Percentiles rank a stretch among this genome's conserved stretches.
Evolutionary conservation across 2,329 filamentous ascomycete genomes (phyloP).

Genomic region (Penicillium freii): DNA sequence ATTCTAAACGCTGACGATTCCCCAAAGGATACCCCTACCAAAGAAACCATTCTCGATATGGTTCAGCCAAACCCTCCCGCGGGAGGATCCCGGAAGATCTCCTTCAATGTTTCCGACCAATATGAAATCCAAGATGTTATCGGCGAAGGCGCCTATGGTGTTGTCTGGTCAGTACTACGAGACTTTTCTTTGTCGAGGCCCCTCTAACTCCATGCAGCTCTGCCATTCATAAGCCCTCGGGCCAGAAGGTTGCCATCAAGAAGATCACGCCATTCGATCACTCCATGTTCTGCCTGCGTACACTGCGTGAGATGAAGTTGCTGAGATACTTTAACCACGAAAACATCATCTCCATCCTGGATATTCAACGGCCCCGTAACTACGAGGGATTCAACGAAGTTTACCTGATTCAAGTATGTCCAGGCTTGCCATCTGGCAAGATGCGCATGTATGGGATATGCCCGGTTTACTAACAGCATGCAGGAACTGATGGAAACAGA

Average conservation of each 20-base stretch:
- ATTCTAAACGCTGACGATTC: slow-evolving; percentile 13
- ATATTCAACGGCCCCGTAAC: slow-evolving; percentile 96
- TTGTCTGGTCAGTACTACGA: slow-evolving; percentile 77
- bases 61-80: slow-evolving; percentile 48
- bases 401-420: slow-evolving; percentile 87
- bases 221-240: slow-evolving; percentile 94
- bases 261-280: slow-evolving; percentile 99
- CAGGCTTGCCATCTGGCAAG: neutral
- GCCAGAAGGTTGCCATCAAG: slow-evolving; percentile 99
- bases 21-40: slow-evolving; percentile 4
- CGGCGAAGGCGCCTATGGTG: slow-evolving; percentile 95
- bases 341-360: slow-evolving; percentile 99
- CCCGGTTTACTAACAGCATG: neutral
- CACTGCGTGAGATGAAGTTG: slow-evolving; percentile 98
- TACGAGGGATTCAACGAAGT: slow-evolving; percentile 97
- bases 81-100: slow-evolving; percentile 80
- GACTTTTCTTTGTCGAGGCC: neutral
- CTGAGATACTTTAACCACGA: slow-evolving; percentile 99
- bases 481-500: slow-evolving; percentile 99
- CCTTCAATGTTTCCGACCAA: slow-evolving; percentile 99
- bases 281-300: slow-evolving; percentile 97
- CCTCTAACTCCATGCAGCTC: slow-evolving; percentile 59
- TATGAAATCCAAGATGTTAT: slow-evolving; percentile 99
- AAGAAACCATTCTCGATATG: slow-evolving; percentile 37
- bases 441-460: neutral